phyloP scores from a whole-genome alignment of 306 rosid species.

The Malus orientalis region DNA sequence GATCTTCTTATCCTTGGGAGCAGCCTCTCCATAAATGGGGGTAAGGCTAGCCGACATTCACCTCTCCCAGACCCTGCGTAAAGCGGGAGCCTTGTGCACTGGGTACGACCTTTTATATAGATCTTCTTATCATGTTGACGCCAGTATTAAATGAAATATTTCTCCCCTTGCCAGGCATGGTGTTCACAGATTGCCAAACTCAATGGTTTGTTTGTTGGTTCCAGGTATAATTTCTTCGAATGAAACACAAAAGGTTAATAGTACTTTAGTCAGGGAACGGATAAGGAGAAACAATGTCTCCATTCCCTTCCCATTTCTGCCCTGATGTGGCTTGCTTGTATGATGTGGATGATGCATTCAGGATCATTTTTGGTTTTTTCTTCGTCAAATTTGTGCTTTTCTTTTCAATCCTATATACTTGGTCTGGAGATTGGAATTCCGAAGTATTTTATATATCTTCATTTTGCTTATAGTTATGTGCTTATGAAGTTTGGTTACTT shows the following conservation, averaged over 20 bases:
- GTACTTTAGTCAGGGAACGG: background rate
- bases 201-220: constrained; percentile 82
- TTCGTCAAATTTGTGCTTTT: background rate
- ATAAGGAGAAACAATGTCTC: background rate
- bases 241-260: background rate
- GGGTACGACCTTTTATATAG: too few relatives aligned
- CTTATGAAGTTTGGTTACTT: constrained; percentile 3
- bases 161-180: constrained; percentile 68
- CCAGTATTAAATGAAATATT: constrained; percentile 18
- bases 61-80: too few relatives aligned
- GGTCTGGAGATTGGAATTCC: background rate
- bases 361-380: background rate
- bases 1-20: background rate
- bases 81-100: too few relatives aligned
- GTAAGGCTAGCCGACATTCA: too few relatives aligned
- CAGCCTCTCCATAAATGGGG: too few relatives aligned
- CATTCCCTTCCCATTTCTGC: background rate
- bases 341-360: background rate
- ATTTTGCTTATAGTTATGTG: constrained; percentile 4
- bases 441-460: background rate
- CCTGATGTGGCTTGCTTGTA: background rate
- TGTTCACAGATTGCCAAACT: constrained; percentile 77
- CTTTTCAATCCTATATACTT: background rate
- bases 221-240: constrained; percentile 56
- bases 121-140: background rate